A percentile compares a stretch with the other conserved stretches of the same genome.
These are phyloP conservation scores for Phylloporus rhodoxanthus DNA, from an alignment of 768 basidiomycete species.

Conservation along the genomic window DNA sequence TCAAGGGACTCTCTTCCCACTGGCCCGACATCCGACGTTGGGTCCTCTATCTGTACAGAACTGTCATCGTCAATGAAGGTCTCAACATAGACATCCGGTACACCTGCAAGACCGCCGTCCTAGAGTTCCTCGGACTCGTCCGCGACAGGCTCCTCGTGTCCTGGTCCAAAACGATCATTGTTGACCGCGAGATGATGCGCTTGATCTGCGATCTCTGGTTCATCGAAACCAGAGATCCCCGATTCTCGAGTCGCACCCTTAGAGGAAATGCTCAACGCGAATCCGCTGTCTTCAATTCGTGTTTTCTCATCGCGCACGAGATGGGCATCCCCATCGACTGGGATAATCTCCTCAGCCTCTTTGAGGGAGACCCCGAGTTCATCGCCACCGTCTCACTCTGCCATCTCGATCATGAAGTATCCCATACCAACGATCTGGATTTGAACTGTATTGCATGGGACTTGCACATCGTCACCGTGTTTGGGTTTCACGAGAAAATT, in stretches of 20 bases:
- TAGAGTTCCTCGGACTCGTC: conserved; percentile 25
- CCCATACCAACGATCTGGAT: conserved; percentile 13
- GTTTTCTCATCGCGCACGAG: conserved; percentile 26
- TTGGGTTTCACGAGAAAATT: conserved; percentile 17
- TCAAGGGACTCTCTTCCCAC: conserved; percentile 9
- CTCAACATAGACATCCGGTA: conserved; percentile 10
- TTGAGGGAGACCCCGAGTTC: conserved; percentile 14
- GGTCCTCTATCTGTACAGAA: conserved; percentile 20
- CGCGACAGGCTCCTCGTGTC: conserved; percentile 20
- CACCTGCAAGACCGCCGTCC: conserved; percentile 20
- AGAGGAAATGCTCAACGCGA: conserved; percentile 19
- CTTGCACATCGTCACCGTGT: conserved; percentile 21
- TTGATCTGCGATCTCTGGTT: conserved; percentile 27
- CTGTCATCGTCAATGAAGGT: conserved; percentile 8
- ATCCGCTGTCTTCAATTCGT: conserved; percentile 25
- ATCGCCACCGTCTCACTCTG: conserved; percentile 18
- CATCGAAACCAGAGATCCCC: conserved; percentile 20
- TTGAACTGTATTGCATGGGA: conserved; percentile 27
- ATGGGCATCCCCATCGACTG: conserved; percentile 14
- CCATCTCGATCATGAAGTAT: conserved; percentile 24
- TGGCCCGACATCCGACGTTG: conserved; percentile 26
- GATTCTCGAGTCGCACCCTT: conserved; percentile 20
- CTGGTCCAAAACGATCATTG: conserved; percentile 23
- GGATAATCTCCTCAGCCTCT: conserved; percentile 20
- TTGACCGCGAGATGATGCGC: conserved; percentile 24